phyloP scores from a whole-genome alignment of 768 basidiomycete genomes.

The Russula griseocarnosa region DNA sequence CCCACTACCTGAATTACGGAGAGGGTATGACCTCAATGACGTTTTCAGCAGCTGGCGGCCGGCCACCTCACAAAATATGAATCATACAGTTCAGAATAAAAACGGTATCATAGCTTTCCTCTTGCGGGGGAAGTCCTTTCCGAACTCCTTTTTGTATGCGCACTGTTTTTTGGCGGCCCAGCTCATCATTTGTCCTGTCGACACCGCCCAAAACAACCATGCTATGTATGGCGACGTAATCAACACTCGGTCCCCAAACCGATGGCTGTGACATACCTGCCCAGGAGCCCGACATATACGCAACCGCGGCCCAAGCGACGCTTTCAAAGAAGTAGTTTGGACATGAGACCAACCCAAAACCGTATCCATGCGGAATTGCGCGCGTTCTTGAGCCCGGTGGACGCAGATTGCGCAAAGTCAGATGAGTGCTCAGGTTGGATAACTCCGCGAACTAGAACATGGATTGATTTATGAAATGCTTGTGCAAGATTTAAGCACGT shows the following conservation, averaged over 20 bases:
- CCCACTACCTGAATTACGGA: not conserved
- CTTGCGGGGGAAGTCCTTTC: conserved; percentile 68
- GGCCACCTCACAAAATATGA: not conserved
- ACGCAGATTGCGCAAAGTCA: conserved; percentile 78
- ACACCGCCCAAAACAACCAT: conserved; percentile 59
- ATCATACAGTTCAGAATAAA: conserved; percentile 41
- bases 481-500: conserved; percentile 35
- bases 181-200: conserved; percentile 61
- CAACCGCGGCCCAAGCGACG: conserved; percentile 67
- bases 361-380: conserved; percentile 89
- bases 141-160: conserved; percentile 91
- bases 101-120: conserved; percentile 82
- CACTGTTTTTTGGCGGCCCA: conserved; percentile 94
- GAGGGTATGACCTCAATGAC: not conserved
- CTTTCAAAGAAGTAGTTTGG: conserved; percentile 96
- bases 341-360: conserved; percentile 80
- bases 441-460: conserved; percentile 67
- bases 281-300: conserved; percentile 71
- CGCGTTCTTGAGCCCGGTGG: conserved; percentile 74
- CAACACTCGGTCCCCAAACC: not conserved
- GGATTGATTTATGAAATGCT: not conserved
- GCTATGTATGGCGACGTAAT: conserved; percentile 38
- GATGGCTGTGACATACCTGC: conserved; percentile 50
- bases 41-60: too few species aligned
- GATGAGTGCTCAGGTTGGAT: conserved; percentile 80